Conservation (phyloP, 495 filamentous ascomycete genomes). For the Hypoxylon cercidicola region DNA sequence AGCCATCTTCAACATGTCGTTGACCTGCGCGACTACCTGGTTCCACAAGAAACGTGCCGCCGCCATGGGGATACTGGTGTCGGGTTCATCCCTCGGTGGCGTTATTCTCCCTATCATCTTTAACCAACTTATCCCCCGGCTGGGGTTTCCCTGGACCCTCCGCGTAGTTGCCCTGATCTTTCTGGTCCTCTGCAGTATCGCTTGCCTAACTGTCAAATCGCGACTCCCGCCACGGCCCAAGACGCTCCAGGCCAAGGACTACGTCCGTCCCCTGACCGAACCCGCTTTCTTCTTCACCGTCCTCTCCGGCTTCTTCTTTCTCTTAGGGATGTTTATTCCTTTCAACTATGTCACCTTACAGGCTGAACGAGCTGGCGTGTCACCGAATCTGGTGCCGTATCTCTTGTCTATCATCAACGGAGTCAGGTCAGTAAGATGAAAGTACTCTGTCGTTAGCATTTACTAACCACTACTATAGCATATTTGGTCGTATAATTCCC, state of each 20-base stretch:
- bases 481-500: slow-evolving; percentile 76
- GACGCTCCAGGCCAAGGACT: slow-evolving; percentile 61
- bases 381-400: slow-evolving; percentile 63
- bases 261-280: slow-evolving; percentile 67
- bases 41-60: slow-evolving; percentile 33
- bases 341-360: slow-evolving; percentile 72
- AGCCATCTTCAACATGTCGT: slow-evolving; percentile 43
- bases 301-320: slow-evolving; percentile 67
- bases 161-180: slow-evolving; percentile 73
- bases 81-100: slow-evolving; percentile 50
- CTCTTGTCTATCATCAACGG: slow-evolving; percentile 72
- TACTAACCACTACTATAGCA: slow-evolving; percentile 42
- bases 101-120: slow-evolving; percentile 66
- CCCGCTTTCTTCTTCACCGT: slow-evolving; percentile 61
- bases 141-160: slow-evolving; percentile 74
- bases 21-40: slow-evolving; percentile 50
- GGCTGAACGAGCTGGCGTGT: slow-evolving; percentile 67
- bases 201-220: slow-evolving; percentile 69
- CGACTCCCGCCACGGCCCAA: slow-evolving; percentile 66
- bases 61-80: slow-evolving; percentile 47
- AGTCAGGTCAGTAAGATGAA: slow-evolving; percentile 46
- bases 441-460: not conserved
- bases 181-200: slow-evolving; percentile 65
- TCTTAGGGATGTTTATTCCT: slow-evolving; percentile 75
- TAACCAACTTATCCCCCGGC: slow-evolving; percentile 52